Percentiles rank a stretch among this genome's conserved stretches.
These are phyloP conservation scores for Fonsecaea multimorphosa DNA, from an alignment of 2,329 filamentous ascomycete species.

Conservation along the genomic window DNA sequence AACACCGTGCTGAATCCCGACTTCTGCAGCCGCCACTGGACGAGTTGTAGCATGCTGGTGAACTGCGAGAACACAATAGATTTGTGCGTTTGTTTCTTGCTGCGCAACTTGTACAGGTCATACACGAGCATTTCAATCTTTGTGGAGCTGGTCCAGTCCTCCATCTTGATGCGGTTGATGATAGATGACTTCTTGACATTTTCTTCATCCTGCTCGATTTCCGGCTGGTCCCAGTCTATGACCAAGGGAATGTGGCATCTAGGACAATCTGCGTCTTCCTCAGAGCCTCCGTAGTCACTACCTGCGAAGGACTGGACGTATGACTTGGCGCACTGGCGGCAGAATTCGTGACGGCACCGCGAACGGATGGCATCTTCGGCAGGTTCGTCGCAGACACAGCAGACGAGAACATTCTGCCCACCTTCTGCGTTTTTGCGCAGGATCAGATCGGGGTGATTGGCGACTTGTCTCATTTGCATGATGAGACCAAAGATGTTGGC, in stretches of 20 bases:
- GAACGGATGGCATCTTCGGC: slow-evolving; percentile 94
- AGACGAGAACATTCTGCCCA: slow-evolving; percentile 88
- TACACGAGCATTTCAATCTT: slow-evolving; percentile 98
- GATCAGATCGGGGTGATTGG: slow-evolving; percentile 93
- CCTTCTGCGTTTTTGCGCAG: slow-evolving; percentile 84
- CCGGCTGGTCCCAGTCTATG: slow-evolving; percentile 93
- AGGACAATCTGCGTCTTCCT: slow-evolving; percentile 70
- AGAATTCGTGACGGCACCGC: slow-evolving; percentile 91
- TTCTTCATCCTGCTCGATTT: slow-evolving; percentile 88
- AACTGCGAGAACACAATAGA: slow-evolving; percentile 98
- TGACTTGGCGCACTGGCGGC: slow-evolving; percentile 77
- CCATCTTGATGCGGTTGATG: slow-evolving; percentile 98
- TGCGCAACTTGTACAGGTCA: slow-evolving; percentile 88
- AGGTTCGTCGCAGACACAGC: slow-evolving; percentile 94
- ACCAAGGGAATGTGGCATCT: slow-evolving; percentile 86
- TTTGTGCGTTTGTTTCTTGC: slow-evolving; percentile 91
- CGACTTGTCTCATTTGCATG: slow-evolving; percentile 98
- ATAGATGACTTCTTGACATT: slow-evolving; percentile 93
- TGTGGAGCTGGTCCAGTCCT: slow-evolving; percentile 96
- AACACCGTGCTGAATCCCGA: slow-evolving; percentile 99
- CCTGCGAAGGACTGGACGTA: slow-evolving; percentile 78
- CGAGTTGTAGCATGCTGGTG: slow-evolving; percentile 94
- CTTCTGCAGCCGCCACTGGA: slow-evolving; percentile 93
- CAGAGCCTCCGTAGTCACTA: slow-evolving; percentile 41
- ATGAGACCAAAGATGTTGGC: slow-evolving; percentile 99